Evolutionary conservation across 257 asterid genomes (phyloP), one percentile per base, ranked within the genome.

Genomic region (Salvia rosmarinus): DNA sequence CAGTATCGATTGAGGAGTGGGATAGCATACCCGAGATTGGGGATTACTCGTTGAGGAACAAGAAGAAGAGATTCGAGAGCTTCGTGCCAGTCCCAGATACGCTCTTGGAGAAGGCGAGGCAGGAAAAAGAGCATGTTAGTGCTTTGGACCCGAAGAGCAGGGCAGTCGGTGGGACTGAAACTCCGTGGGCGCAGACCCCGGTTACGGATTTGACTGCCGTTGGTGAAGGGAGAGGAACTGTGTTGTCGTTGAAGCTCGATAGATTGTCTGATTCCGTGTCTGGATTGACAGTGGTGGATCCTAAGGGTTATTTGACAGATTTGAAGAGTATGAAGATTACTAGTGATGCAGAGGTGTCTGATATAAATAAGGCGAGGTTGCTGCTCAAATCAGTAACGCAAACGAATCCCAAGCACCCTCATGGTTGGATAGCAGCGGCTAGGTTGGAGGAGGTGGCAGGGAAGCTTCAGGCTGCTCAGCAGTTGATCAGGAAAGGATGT

Each of bases 361-460:
- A 90, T 79, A 93, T 90, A 19, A 93, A 87, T 74, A 93, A 93
- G 83, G 97, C 98, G 42, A 85, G 97, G 71, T 52, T 89, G 84
- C 79, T 93, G 77, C 90, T 93, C n/a, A 93, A 87, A 75, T 89
- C 96, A 0, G 96, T 90, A 20, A 90, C 87, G 11, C 95, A 85
- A 74, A 87, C 97, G 2, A 93, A 93, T 72, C 97, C 95, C 0
- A 93, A 87, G 83, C 97, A 93, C 74, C 94, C 96, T 0, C 94
- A 92, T 12, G 98, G 98, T 71, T 93, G 98, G 98, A 90, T 93
- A 67, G 98, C 97, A 0, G 96, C 98, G 2, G 95, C 98, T 25
- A 89, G 98, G 85, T 72, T 93, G 81, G 98, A 93, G 81, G 98
- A 93, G 87, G 94, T 87, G 67, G 98, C 97, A 0, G 97, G 98